These are phyloP conservation scores for Mesembryanthemum crystallinum DNA, from an alignment of 148 eudicot species.

Conservation along the genomic window DNA sequence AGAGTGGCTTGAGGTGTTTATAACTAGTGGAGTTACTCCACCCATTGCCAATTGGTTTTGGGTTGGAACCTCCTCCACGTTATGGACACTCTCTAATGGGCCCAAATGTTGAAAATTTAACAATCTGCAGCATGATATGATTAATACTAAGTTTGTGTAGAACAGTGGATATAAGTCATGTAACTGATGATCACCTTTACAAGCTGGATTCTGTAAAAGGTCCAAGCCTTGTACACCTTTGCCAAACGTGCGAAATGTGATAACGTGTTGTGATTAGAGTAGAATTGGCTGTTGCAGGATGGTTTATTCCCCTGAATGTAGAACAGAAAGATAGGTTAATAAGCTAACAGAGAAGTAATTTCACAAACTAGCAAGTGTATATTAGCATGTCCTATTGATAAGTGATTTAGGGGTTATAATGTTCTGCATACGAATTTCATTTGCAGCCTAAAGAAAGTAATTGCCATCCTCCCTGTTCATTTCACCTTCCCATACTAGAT, in stretches of 20 bases:
- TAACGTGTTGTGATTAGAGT: conserved; percentile 76
- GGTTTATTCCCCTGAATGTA: conserved; percentile 83
- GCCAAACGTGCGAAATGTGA: conserved; percentile 85
- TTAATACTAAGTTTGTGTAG: neutral
- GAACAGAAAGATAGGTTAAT: conserved; percentile 11
- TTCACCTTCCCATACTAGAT: too few species aligned
- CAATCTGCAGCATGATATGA: neutral
- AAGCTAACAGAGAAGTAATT: neutral
- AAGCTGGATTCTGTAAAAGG: conserved; percentile 86
- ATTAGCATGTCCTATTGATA: neutral
- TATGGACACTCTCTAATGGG: too few species aligned
- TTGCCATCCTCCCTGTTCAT: too few species aligned
- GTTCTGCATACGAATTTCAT: neutral
- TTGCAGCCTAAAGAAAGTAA: neutral
- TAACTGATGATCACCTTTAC: conserved; percentile 50
- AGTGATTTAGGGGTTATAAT: too few species aligned
- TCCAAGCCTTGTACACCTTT: conserved; percentile 94
- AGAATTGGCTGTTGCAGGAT: conserved; percentile 79
- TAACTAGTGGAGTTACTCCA: too few species aligned
- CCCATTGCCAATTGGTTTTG: too few species aligned
- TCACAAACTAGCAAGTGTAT: neutral
- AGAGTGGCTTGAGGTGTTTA: too few species aligned
- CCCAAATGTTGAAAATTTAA: too few species aligned
- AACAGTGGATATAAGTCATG: neutral
- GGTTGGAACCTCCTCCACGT: too few species aligned